Conservation (phyloP, 768 basidiomycete species). For the Pisolithus microcarpus region DNA sequence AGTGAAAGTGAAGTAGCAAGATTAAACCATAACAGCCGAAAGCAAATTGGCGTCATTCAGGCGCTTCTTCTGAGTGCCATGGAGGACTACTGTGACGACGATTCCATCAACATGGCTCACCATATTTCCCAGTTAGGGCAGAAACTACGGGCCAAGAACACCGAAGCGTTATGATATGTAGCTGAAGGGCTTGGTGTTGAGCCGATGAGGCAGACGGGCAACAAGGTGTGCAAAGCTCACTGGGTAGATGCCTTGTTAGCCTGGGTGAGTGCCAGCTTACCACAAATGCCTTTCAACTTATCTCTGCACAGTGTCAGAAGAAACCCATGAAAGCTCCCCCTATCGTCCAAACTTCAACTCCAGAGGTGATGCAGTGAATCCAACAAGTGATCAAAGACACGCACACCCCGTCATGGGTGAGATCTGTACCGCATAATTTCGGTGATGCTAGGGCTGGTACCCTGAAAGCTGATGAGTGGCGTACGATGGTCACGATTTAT, state of each 20-base stretch:
- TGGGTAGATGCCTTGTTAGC: constrained; percentile 4
- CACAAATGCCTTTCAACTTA: not conserved
- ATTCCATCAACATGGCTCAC: too few species aligned
- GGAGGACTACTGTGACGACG: too few species aligned
- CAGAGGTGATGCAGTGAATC: not conserved
- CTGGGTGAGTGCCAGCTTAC: constrained; percentile 1
- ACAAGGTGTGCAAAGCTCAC: not conserved
- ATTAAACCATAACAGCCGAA: too few species aligned
- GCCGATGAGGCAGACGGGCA: not conserved
- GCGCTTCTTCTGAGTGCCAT: too few species aligned
- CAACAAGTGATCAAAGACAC: not conserved
- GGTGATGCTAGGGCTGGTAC: not conserved
- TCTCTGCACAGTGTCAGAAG: not conserved
- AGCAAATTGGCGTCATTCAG: too few species aligned
- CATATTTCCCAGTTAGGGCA: too few species aligned
- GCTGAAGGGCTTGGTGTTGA: too few species aligned
- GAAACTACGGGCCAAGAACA: too few species aligned
- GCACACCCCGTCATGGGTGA: not conserved
- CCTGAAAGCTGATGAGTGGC: not conserved
- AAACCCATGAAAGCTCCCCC: not conserved
- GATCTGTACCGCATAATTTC: not conserved
- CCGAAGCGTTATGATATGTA: too few species aligned
- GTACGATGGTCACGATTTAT: not conserved
- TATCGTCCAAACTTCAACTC: not conserved
- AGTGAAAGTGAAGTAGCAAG: too few species aligned